These are phyloP conservation scores for Irpex rosettiformis DNA, from an alignment of 1,284 basidiomycete genomes.

Conservation along the genomic window DNA sequence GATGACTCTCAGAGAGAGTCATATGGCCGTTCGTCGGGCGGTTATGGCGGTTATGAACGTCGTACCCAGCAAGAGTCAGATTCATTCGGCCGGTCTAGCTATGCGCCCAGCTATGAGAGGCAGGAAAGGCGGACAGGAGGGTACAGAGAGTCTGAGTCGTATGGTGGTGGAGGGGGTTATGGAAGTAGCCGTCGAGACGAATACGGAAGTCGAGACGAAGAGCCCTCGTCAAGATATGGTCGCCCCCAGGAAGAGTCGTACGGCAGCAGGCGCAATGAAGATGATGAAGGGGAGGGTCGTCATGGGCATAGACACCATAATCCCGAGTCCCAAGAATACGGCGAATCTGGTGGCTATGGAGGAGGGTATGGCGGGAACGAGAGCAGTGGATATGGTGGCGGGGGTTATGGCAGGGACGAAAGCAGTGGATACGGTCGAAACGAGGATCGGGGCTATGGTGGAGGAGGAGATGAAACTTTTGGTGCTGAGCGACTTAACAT, in stretches of 20 bases:
- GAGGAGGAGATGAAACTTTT: constrained; percentile 23
- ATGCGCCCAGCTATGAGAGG: constrained; percentile 9
- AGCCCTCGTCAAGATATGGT: not conserved
- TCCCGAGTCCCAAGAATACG: constrained; percentile 5
- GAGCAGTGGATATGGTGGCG: constrained; percentile 1
- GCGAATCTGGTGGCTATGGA: constrained; percentile 5
- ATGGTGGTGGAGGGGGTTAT: not conserved
- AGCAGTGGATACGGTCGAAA: not conserved
- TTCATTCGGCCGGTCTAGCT: not conserved
- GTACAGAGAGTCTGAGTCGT: constrained; percentile 3
- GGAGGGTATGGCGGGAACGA: constrained; percentile 9
- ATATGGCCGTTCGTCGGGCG: not conserved
- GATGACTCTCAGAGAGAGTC: constrained; percentile 5
- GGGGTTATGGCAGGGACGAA: constrained; percentile 5
- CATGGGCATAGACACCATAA: constrained; percentile 2
- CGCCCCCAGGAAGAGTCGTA: not conserved
- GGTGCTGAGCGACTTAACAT: constrained; percentile 25
- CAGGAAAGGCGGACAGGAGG: constrained; percentile 8
- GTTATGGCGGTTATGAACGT: not conserved
- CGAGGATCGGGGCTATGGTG: constrained; percentile 10
- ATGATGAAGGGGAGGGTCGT: constrained; percentile 3
- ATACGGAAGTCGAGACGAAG: not conserved
- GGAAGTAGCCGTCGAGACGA: constrained; percentile 1
- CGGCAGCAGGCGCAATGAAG: constrained; percentile 2
- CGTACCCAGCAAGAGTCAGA: not conserved